These are phyloP conservation scores for Candida tibetensis DNA, from an alignment of 805 yeast species.

Conservation along the genomic window DNA sequence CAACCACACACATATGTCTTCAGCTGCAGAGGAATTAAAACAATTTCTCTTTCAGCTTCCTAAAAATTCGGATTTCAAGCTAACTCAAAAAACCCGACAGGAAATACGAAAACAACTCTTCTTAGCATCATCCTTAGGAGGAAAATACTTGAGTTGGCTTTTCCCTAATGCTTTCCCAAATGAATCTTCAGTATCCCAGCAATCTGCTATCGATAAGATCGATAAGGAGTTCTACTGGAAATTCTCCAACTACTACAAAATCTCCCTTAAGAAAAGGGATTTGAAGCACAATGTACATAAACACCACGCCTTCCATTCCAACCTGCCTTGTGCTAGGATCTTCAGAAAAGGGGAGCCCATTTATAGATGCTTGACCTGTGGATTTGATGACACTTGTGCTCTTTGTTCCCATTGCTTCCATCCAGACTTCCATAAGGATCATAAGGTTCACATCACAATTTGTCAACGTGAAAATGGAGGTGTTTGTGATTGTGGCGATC, in stretches of 20 bases:
- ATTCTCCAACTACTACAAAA: constrained; percentile 27
- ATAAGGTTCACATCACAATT: constrained; percentile 62
- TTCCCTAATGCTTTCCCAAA: constrained; percentile 31
- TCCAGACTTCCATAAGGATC: constrained; percentile 67
- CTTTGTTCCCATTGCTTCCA: constrained; percentile 75
- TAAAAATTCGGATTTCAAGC: constrained; percentile 25
- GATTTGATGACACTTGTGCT: constrained; percentile 80
- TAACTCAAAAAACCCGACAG: constrained; percentile 24
- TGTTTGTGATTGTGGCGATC: constrained; percentile 87
- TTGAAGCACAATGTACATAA: constrained; percentile 20
- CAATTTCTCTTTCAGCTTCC: constrained; percentile 42
- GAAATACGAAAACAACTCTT: constrained; percentile 43
- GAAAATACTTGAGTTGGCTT: constrained; percentile 36
- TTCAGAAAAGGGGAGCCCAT: constrained; percentile 80
- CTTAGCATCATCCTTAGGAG: constrained; percentile 40
- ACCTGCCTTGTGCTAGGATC: constrained; percentile 70
- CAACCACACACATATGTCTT: background rate
- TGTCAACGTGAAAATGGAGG: constrained; percentile 72
- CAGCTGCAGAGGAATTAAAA: constrained; percentile 12
- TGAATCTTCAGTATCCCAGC: background rate
- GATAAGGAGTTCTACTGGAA: constrained; percentile 32
- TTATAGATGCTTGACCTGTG: constrained; percentile 72
- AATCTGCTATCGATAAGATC: constrained; percentile 8
- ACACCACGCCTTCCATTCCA: constrained; percentile 48
- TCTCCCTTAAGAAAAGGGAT: constrained; percentile 14